phyloP scores from a whole-genome alignment of 106 monocot genomes.

The Agapanthus africanus region DNA sequence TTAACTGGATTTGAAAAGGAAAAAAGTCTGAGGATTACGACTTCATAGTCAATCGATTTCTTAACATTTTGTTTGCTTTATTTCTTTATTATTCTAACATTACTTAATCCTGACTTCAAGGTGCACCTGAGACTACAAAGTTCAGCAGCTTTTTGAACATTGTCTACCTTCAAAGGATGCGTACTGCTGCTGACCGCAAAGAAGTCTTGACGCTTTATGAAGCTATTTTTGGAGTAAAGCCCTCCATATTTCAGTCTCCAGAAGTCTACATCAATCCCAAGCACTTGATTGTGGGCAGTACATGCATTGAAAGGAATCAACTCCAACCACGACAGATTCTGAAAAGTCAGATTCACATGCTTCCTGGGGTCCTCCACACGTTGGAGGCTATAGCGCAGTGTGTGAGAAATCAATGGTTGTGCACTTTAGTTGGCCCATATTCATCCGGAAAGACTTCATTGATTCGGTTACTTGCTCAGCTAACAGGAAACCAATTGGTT shows the following conservation, averaged over 20 bases:
- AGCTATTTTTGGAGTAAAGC: slow-evolving; percentile 54
- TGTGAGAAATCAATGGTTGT: slow-evolving; percentile 64
- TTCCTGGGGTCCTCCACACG: slow-evolving; percentile 37
- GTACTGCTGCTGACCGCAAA: slow-evolving; percentile 62
- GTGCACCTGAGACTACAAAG: slow-evolving; percentile 26
- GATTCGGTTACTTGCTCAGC: slow-evolving; percentile 66
- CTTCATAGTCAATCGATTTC: neutral
- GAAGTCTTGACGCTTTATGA: slow-evolving; percentile 69
- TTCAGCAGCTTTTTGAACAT: slow-evolving; percentile 56
- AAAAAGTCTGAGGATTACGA: neutral
- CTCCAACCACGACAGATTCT: slow-evolving; percentile 49
- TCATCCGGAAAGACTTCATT: slow-evolving; percentile 90
- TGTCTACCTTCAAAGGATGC: slow-evolving; percentile 82
- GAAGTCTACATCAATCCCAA: slow-evolving; percentile 45
- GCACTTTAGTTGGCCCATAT: slow-evolving; percentile 79
- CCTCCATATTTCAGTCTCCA: slow-evolving; percentile 36
- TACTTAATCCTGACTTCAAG: slow-evolving; percentile 30
- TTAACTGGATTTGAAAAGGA: neutral
- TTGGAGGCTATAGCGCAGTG: slow-evolving; percentile 77
- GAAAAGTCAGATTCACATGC: slow-evolving; percentile 39
- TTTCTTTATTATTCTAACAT: neutral
- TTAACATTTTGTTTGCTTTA: neutral
- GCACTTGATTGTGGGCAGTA: slow-evolving; percentile 51
- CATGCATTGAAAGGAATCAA: slow-evolving; percentile 47
- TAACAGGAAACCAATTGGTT: slow-evolving; percentile 72